Conservation (phyloP, 1,139 yeast genomes). For the Blastobotrys elegans region DNA sequence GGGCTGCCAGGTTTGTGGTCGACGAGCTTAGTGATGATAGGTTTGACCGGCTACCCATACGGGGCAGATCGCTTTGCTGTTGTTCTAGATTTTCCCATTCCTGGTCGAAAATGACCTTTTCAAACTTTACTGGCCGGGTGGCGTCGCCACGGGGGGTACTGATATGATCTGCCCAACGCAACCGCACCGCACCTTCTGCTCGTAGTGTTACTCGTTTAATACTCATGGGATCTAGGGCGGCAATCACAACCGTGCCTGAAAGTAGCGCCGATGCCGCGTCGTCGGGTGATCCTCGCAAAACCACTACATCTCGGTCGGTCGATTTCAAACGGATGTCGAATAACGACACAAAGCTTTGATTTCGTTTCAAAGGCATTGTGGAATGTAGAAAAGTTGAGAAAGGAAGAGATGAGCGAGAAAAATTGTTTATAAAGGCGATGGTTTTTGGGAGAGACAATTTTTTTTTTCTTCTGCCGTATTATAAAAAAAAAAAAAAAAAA, state of each 20-base stretch:
- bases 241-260: conserved; percentile 71
- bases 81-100: conserved; percentile 68
- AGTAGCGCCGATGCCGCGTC: conserved; percentile 76
- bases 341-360: conserved; percentile 20
- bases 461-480: neutral
- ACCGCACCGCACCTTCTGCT: conserved; percentile 57
- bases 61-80: conserved; percentile 12
- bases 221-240: conserved; percentile 70
- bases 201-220: conserved; percentile 60
- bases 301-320: conserved; percentile 68
- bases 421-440: too few species aligned
- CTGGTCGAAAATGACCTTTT: conserved; percentile 65
- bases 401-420: neutral
- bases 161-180: conserved; percentile 40
- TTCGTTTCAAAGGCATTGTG: conserved; percentile 9
- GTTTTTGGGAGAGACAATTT: neutral
- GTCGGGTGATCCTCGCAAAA: conserved; percentile 69
- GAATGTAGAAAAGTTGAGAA: neutral
- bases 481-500: conserved; percentile 3
- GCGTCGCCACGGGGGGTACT: conserved; percentile 43
- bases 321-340: conserved; percentile 29
- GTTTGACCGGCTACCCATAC: neutral
- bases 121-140: conserved; percentile 53
- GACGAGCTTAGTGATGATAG: conserved; percentile 10
- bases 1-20: conserved; percentile 12